These are phyloP conservation scores for Parsonsia alboflavescens DNA, from an alignment of 257 asterid genomes.

Conservation along the genomic window DNA sequence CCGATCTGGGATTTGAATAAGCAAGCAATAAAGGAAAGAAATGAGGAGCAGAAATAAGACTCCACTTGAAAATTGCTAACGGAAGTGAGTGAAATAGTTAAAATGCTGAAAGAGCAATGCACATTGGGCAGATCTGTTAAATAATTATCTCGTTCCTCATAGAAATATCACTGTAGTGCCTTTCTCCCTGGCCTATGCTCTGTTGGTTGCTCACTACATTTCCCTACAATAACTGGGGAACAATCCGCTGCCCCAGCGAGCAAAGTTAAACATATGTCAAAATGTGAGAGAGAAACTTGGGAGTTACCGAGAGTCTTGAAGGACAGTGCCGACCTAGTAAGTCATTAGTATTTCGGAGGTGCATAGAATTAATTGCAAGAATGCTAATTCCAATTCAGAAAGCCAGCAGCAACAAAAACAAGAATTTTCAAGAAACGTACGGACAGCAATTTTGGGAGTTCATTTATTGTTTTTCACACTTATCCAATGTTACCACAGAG, in stretches of 20 bases:
- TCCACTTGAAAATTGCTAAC: background rate
- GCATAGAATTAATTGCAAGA: background rate
- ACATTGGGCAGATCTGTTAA: slow-evolving; percentile 1
- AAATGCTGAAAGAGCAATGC: background rate
- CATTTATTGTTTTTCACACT: background rate
- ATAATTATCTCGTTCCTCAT: background rate
- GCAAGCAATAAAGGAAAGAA: background rate
- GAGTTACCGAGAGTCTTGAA: background rate
- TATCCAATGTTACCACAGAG: background rate
- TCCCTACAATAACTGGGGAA: background rate
- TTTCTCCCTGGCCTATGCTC: no score
- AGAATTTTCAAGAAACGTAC: background rate
- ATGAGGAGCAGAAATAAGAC: background rate
- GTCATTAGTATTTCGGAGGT: background rate
- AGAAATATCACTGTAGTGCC: background rate
- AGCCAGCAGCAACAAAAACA: background rate
- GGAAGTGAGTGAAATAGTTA: background rate
- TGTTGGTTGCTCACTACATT: no score
- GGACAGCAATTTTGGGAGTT: background rate
- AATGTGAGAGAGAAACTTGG: background rate
- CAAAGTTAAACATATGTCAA: background rate
- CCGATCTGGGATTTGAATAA: background rate
- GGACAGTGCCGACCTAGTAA: background rate
- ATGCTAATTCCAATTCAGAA: background rate
- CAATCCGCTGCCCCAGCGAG: background rate